Base-by-base conservation (phyloP, 345 rosid genomes). In the Populus ilicifolia region DNA sequence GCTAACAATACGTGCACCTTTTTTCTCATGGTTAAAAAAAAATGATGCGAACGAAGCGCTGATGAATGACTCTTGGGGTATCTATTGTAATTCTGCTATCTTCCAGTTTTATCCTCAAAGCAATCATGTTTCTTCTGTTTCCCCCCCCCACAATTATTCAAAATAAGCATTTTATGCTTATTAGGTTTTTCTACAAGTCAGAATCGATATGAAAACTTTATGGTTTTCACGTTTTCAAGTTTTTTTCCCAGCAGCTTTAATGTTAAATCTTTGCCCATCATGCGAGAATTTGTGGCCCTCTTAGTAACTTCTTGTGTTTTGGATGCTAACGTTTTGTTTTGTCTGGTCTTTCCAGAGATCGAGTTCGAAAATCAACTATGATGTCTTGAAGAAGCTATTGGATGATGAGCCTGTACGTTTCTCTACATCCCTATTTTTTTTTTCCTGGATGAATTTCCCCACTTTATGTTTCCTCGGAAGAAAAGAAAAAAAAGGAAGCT, bases 321-420 rank as follows among this genome's bases (percentile, higher is more conserved):
- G 44, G 11, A 46, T 46, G 4, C 50, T 13, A 46, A 66, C 16
- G 41, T 66, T 82, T 68, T 75, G 61, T 75, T 73, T 4, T 73
- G 71, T 23, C 74, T 6, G 69, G 67, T 23, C 74, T 23, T 39
- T 79, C 81, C 92, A 89, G 97, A 89, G 90, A 77, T 78, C 88
- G 79, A 82, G 90, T 75, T 85, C 86, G 36, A 82, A 88, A 78
- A 86, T 90, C 86, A 91, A 93, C 85, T 86, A 81, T 27, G 90
- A 91, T 33, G 87, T 82, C 12, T 75, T 89, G 87, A 88, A 85
- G 67, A 84, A 85, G 74, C 90, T 90, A 50, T 85, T 92, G 69
- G 87, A n/a, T 54, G 61, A 84, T 71, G 85, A 82, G 56, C 78
- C 90, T 2, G 96, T 90, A 82, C 41, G 92, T 82, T 67, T 59